Evolutionary conservation across 768 basidiomycete genomes (phyloP), one percentile per base, ranked within the genome.

Genomic region (Lentinula detonsa): DNA sequence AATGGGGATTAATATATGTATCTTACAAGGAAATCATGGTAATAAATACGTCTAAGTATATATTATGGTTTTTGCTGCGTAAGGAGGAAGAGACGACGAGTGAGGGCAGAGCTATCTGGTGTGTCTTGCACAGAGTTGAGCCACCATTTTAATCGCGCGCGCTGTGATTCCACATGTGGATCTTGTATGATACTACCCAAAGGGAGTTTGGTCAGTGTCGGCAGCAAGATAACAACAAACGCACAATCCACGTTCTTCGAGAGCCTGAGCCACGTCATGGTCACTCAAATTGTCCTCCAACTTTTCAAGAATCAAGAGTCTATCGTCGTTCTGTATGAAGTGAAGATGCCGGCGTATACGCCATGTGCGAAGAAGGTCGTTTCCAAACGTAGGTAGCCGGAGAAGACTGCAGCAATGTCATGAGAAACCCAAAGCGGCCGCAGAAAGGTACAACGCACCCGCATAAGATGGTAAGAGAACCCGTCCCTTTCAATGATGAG

Each of bases 191-290:
- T 67, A 23, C 77, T 80, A 59, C 34, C 33, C 45, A 35, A 56
- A 61, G 21, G n/a, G 53, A 43, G 16, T 46, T 59, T 37, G 45
- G 59, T 9, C 39, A 23, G 6, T 28, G 34, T 37, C 28, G 37
- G 39, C 37, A 39, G 53, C n/a, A 23, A 54, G 39, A 40, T 13
- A 21, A 50, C 61, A 42, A 51, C 39, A 15, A 16, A 78, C 89
- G 69, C 69, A 93, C 91, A 92, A 78, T 66, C 88, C 92, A 62
- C 92, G 85, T 70, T 92, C 91, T 61, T 81, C 76, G 13, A 93
- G 76, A 3, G 89, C 87, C 59, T 89, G 82, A 33, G 78, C 74
- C 5, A 92, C 74, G 64, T 87, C 88, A 3, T 75, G 74, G 18
- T 74, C 68, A 2, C 82, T 81, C 49, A 94, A 70, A 35, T 69